These are phyloP conservation scores for Hypoxylon sp. DNA, from an alignment of 2,329 filamentous ascomycete species.

Conservation along the genomic window DNA sequence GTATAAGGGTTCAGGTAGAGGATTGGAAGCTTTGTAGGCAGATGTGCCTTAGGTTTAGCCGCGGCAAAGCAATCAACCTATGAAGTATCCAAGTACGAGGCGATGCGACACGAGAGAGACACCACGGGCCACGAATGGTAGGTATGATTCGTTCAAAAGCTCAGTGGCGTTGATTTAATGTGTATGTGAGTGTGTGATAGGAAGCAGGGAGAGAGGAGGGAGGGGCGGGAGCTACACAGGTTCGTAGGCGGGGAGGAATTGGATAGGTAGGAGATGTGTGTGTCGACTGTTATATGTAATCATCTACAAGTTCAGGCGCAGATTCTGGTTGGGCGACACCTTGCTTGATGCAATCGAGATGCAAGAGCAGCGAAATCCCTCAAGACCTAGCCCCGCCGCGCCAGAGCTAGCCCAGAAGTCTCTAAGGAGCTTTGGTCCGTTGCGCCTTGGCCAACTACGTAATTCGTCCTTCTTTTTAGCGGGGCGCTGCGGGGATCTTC, in stretches of 20 bases:
- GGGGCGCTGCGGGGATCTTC: constrained; percentile 36
- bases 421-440: constrained; percentile 40
- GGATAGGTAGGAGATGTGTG: constrained; percentile 1
- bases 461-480: constrained; percentile 29
- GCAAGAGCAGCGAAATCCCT: constrained; percentile 42
- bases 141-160: constrained; percentile 38
- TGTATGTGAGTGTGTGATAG: constrained; percentile 26
- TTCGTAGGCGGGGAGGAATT: constrained; percentile 22
- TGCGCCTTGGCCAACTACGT: constrained; percentile 38
- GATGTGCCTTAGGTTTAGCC: constrained; percentile 23
- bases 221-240: constrained; percentile 14
- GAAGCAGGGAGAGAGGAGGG: constrained; percentile 9
- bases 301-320: constrained; percentile 20
- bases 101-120: constrained; percentile 17
- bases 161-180: constrained; percentile 28
- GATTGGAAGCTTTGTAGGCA: constrained; percentile 16
- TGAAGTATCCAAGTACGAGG: constrained; percentile 11
- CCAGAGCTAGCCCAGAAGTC: constrained; percentile 16
- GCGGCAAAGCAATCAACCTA: constrained; percentile 26
- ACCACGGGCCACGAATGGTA: constrained; percentile 27
- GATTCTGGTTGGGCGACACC: constrained; percentile 27
- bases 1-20: background rate
- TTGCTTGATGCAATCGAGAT: constrained; percentile 42
- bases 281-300: constrained; percentile 20
- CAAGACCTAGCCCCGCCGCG: constrained; percentile 28